Evolutionary conservation across 1,139 yeast species (phyloP), one percentile per base, ranked within the genome.

Genomic region (Blastobotrys petasosporus): DNA sequence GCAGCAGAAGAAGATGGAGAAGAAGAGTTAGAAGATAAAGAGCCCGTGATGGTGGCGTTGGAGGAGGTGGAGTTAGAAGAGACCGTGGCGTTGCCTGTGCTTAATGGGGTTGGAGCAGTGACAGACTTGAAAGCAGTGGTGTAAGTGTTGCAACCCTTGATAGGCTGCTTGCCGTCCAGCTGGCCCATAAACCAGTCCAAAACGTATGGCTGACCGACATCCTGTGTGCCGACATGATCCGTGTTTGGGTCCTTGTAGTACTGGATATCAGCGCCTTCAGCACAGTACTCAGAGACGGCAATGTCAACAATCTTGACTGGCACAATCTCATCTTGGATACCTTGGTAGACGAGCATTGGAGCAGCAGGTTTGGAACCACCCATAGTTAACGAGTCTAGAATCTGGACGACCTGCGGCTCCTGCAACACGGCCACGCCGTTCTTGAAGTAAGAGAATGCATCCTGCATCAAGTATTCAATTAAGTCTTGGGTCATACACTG

Each of bases 281-380:
- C 28, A 46, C 67, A 63, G 53, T 57, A 63, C 32, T 33, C 39
- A 36, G 53, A 42, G 23, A 54, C 50, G 2, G 53, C 39, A 6
- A 36, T 35, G 28, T 55, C 55, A 11, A 60, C 60, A 35, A 47
- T 46, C 7, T 42, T 43, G 25, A 51, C 33, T 10, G 58, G 57
- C 20, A 52, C 58, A 23, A 57, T 47, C 36, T 51, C 55, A 47
- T 63, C 66, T 13, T 50, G 39, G 35, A 52, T 46, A 13, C 63
- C 63, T 33, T 61, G 59, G 49, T 59, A 61, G 7, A 61, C 53
- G 42, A 44, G 49, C 48, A 58, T 11, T 45, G 64, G 53, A 39
- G 47, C 43, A 43, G 42, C 20, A 29, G 66, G 66, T 2, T 50
- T 39, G 15, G 32, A 9, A 4, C 37, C 42, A n/a, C 56, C 59